phyloP scores from a whole-genome alignment of 805 yeast species.

The Zygoascus ofunaensis region DNA sequence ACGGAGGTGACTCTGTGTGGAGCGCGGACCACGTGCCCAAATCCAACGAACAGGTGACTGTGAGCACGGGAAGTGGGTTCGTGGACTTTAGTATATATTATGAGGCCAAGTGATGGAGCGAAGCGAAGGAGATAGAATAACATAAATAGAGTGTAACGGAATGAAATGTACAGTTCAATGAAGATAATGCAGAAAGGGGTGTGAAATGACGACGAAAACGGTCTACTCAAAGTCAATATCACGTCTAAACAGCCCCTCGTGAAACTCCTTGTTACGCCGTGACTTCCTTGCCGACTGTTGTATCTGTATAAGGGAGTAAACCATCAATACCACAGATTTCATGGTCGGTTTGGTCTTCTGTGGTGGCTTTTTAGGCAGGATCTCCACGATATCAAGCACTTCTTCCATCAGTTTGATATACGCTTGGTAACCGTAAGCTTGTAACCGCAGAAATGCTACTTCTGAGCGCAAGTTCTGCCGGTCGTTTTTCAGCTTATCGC shows the following conservation, averaged over 20 bases:
- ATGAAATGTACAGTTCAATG: neutral
- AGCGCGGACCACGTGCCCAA: slow-evolving; percentile 41
- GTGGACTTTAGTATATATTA: neutral
- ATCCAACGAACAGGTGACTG: slow-evolving; percentile 39
- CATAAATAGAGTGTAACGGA: neutral
- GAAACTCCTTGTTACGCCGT: neutral
- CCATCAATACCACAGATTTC: neutral
- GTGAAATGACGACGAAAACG: too few relatives aligned
- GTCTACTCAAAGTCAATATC: too few relatives aligned
- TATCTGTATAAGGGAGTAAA: neutral
- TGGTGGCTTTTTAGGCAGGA: neutral
- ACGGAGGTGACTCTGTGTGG: slow-evolving; percentile 58
- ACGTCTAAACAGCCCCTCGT: neutral
- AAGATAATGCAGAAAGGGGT: too few relatives aligned
- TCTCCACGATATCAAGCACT: neutral
- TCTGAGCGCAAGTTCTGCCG: neutral
- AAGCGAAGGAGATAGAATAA: too few relatives aligned
- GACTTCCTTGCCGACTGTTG: neutral
- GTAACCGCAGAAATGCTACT: slow-evolving; percentile 1
- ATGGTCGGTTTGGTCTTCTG: neutral
- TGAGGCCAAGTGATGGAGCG: neutral
- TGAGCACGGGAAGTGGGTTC: slow-evolving; percentile 35
- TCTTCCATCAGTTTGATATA: slow-evolving; percentile 1
- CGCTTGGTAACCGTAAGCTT: slow-evolving; percentile 1
- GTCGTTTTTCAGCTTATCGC: neutral